These are phyloP conservation scores for Collybia mongolica DNA, from an alignment of 768 basidiomycete species.

Conservation along the genomic window DNA sequence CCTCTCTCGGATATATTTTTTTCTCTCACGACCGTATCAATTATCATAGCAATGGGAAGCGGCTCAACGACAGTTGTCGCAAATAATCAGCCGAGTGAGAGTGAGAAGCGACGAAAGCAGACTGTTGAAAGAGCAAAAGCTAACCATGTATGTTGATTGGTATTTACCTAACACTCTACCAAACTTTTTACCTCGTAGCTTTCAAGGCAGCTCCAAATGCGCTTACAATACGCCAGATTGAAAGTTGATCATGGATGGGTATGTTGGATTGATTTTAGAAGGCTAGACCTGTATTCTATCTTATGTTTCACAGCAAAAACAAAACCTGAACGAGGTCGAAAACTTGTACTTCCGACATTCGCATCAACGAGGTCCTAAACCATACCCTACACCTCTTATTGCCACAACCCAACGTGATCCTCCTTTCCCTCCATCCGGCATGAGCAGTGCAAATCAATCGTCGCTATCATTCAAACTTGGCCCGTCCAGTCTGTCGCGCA, in stretches of 20 bases:
- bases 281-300: not conserved
- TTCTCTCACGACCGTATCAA: not conserved
- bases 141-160: conserved; percentile 45
- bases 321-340: conserved; percentile 79
- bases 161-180: not conserved
- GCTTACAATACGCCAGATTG: conserved; percentile 73
- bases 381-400: conserved; percentile 22
- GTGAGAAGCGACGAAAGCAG: conserved; percentile 45
- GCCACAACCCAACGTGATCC: conserved; percentile 23
- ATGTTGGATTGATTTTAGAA: conserved; percentile 19
- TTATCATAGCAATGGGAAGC: conserved; percentile 22
- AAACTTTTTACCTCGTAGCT: conserved; percentile 38
- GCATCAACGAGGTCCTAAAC: conserved; percentile 40
- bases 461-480: conserved; percentile 26
- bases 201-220: conserved; percentile 68
- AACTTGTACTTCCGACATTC: conserved; percentile 80
- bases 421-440: conserved; percentile 4
- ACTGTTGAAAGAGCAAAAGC: conserved; percentile 57
- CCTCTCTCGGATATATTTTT: not conserved
- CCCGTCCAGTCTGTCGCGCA: conserved; percentile 9
- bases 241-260: conserved; percentile 87
- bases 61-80: conserved; percentile 26
- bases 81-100: conserved; percentile 28
- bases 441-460: conserved; percentile 19
- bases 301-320: conserved; percentile 54